phyloP scores from a whole-genome alignment of 805 yeast species.

The Metschnikowia sp. region DNA sequence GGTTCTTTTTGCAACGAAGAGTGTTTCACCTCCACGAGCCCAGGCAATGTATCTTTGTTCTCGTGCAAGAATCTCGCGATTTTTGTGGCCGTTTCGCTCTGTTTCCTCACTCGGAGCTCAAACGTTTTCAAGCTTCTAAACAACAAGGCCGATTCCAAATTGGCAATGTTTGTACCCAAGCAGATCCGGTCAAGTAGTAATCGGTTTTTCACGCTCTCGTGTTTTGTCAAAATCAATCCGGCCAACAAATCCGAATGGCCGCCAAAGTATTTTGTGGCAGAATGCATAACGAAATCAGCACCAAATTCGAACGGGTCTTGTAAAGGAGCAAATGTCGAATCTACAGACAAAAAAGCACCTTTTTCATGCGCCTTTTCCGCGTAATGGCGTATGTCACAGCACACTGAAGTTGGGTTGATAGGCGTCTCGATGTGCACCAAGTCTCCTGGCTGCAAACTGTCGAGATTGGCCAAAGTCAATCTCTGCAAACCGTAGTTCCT shows the following conservation, averaged over 20 bases:
- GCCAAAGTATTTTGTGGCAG: slow-evolving; percentile 90
- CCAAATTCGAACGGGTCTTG: slow-evolving; percentile 79
- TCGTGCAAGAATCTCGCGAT: slow-evolving; percentile 58
- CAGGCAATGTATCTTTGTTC: slow-evolving; percentile 46
- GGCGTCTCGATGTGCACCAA: slow-evolving; percentile 62
- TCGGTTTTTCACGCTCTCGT: slow-evolving; percentile 38
- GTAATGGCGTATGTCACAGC: slow-evolving; percentile 57
- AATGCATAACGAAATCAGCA: slow-evolving; percentile 84
- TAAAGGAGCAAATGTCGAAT: slow-evolving; percentile 89
- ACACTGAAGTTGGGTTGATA: slow-evolving; percentile 75
- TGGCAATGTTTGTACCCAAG: slow-evolving; percentile 77
- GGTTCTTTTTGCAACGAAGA: slow-evolving; percentile 73
- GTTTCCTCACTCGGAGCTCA: slow-evolving; percentile 66
- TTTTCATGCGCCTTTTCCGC: slow-evolving; percentile 70
- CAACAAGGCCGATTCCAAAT: slow-evolving; percentile 70
- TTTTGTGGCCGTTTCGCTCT: slow-evolving; percentile 57
- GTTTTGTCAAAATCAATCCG: slow-evolving; percentile 70
- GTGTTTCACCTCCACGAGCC: slow-evolving; percentile 55
- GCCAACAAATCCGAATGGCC: slow-evolving; percentile 93
- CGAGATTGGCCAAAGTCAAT: slow-evolving; percentile 34
- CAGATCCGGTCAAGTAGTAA: slow-evolving; percentile 62
- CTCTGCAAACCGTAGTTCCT: slow-evolving; percentile 57
- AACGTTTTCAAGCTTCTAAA: slow-evolving; percentile 79
- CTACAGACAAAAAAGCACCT: slow-evolving; percentile 75
- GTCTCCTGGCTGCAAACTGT: slow-evolving; percentile 34